Base-by-base conservation (phyloP, 2,329 filamentous ascomycete species). In the Microsporum audouinii region DNA sequence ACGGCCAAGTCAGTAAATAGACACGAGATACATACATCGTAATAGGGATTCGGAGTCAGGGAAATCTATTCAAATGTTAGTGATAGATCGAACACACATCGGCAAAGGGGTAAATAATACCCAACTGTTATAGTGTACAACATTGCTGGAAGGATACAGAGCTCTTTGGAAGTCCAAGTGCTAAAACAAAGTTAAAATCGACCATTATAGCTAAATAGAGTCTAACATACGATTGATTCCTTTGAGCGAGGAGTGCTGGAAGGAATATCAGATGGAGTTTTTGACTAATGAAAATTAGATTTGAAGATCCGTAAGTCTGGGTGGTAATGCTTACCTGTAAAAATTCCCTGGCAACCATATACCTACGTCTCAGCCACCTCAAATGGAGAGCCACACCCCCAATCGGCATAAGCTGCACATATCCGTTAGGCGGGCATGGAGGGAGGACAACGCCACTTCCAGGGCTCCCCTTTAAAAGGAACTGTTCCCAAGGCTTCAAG, bases 401-500 rank as follows among this genome's bases (percentile, higher is more conserved):
- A 17, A 63, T 62, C 10, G 62, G 62, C 62, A 63, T 62, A 4
- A 63, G 12, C 51, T 55, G 62, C 27, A 62, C 17, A 45, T 53
- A 62, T 5, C 41, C 57, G 14, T 63, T 61, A 5, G 51, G 51
- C 2, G 60, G 36, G 4, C 43, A 43, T 5, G 12, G 17, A 43
- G 62, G 61, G 7, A 64, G 53, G 0, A 7, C 33, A 39, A 65
- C 49, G 3, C 62, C 62, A 41, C 51, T 49, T 12, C 63, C 63
- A 57, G 63, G 63, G 39, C 62, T 63, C 2, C 57, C 62, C 33
- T 60, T 61, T 17, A 64, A 59, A 29, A 65, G 63, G 29, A 65
- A 64, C 34, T 64, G 63, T 45, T 65, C 63, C 64, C 64, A 65
- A 5, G 60, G 59, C 17, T 58, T 49, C 8, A 63, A 34, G 6